Evolutionary conservation across 192 early-diverging fungal genomes (phyloP).

Genomic region (Oehlia diaphana): DNA sequence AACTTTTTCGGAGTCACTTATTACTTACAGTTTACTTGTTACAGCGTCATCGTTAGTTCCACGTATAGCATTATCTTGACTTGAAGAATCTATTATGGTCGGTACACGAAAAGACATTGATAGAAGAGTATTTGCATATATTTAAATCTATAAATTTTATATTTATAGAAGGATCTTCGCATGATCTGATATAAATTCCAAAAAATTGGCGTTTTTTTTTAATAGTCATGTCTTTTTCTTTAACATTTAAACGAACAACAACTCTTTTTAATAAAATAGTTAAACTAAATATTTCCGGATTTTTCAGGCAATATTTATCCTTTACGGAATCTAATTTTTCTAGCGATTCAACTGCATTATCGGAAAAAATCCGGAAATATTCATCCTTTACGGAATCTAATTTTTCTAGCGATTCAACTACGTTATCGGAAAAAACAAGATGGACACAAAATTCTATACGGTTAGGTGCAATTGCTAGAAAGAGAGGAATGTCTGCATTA

Average conservation of each 20-base stretch:
- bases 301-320: not conserved
- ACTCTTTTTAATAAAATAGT: not conserved
- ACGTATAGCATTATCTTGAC: constrained; percentile 69
- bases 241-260: not conserved
- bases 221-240: not conserved
- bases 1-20: not conserved
- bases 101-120: not conserved
- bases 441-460: constrained; percentile 28
- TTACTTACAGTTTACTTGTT: constrained; percentile 71
- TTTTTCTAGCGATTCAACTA: not conserved
- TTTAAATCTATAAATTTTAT: not conserved
- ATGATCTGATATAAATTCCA: not conserved
- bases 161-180: not conserved
- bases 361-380: not conserved
- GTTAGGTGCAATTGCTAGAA: constrained; percentile 78
- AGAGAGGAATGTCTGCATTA: constrained; percentile 93
- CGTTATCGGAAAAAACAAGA: not conserved
- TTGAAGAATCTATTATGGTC: constrained; percentile 10
- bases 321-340: not conserved
- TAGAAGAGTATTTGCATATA: not conserved
- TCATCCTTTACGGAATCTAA: not conserved
- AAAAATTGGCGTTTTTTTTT: not conserved
- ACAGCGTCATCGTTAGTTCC: constrained; percentile 94
- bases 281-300: not conserved
- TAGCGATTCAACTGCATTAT: not conserved